phyloP scores from a whole-genome alignment of 2,329 filamentous ascomycete genomes.

The Penicillium aurantiogriseum region DNA sequence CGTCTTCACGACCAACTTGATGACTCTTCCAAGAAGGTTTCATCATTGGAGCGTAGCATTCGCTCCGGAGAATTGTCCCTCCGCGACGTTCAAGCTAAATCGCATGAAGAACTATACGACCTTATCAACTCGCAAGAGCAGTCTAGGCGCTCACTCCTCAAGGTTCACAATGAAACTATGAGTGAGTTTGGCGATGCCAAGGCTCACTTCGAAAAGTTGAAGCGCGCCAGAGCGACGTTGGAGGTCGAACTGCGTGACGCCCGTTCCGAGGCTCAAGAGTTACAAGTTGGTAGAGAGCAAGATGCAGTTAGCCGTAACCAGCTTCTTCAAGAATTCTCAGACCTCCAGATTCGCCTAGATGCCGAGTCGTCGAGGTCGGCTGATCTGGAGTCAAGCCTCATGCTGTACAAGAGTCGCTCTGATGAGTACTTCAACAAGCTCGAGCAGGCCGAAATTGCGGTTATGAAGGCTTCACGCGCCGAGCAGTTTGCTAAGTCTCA shows the following conservation, averaged over 20 bases:
- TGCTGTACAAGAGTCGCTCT: slow-evolving; percentile 84
- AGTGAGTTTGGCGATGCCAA: slow-evolving; percentile 85
- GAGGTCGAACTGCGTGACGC: slow-evolving; percentile 87
- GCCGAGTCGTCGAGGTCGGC: slow-evolving; percentile 80
- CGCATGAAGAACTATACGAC: slow-evolving; percentile 90
- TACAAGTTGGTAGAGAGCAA: slow-evolving; percentile 75
- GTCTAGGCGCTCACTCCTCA: slow-evolving; percentile 74
- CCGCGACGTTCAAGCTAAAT: slow-evolving; percentile 87
- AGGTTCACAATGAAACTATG: slow-evolving; percentile 81
- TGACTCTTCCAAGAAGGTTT: slow-evolving; percentile 89
- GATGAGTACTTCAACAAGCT: slow-evolving; percentile 98
- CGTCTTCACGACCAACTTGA: slow-evolving; percentile 92
- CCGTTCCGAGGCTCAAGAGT: slow-evolving; percentile 78
- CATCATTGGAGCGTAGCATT: slow-evolving; percentile 80
- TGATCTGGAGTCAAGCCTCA: slow-evolving; percentile 80
- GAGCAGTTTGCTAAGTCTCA: slow-evolving; percentile 93
- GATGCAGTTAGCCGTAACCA: slow-evolving; percentile 85
- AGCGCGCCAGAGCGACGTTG: slow-evolving; percentile 72
- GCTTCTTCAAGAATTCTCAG: slow-evolving; percentile 85
- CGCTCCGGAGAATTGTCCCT: slow-evolving; percentile 83
- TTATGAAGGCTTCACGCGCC: slow-evolving; percentile 85
- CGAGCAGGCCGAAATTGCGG: slow-evolving; percentile 92
- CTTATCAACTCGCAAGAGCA: slow-evolving; percentile 91
- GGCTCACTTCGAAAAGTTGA: slow-evolving; percentile 79
- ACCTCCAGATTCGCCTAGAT: slow-evolving; percentile 89